phyloP scores from a whole-genome alignment of 345 rosid genomes.

The Gossypium longicalyx region DNA sequence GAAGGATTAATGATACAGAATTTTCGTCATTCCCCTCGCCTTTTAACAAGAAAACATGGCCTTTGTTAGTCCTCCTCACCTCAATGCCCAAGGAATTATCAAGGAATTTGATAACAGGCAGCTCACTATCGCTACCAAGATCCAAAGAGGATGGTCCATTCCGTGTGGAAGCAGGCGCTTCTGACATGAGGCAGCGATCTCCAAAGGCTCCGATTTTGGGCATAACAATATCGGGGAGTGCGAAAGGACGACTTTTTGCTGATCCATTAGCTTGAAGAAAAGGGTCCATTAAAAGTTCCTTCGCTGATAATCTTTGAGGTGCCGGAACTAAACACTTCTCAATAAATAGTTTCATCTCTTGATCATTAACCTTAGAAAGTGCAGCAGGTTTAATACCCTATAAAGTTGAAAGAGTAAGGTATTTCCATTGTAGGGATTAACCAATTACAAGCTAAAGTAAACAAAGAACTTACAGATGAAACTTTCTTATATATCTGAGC shows the following conservation, averaged over 20 bases:
- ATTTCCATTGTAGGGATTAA: background rate
- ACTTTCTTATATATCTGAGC: constrained; percentile 93
- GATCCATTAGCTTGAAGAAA: constrained; percentile 62
- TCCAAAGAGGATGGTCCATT: constrained; percentile 48
- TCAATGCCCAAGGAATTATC: constrained; percentile 48
- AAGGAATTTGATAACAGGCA: constrained; percentile 45
- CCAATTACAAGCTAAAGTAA: constrained; percentile 11
- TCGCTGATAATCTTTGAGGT: constrained; percentile 66
- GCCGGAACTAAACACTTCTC: constrained; percentile 90
- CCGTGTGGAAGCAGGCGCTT: constrained; percentile 45
- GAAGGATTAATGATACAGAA: constrained; percentile 67
- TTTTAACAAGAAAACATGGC: constrained; percentile 52
- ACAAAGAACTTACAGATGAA: constrained; percentile 51
- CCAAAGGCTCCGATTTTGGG: constrained; percentile 65
- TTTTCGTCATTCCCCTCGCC: constrained; percentile 71
- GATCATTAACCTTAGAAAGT: constrained; percentile 63
- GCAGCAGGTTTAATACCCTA: constrained; percentile 90
- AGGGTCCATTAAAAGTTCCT: constrained; percentile 68
- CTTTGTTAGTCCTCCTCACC: constrained; percentile 58
- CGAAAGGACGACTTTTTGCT: constrained; percentile 40
- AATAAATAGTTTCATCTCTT: constrained; percentile 62
- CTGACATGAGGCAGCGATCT: constrained; percentile 76
- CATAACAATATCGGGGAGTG: constrained; percentile 60
- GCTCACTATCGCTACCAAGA: constrained; percentile 49
- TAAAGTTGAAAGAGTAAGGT: constrained; percentile 13